phyloP scores from a whole-genome alignment of 2,329 filamentous ascomycete genomes.

The Fusarium albosuccineum region DNA sequence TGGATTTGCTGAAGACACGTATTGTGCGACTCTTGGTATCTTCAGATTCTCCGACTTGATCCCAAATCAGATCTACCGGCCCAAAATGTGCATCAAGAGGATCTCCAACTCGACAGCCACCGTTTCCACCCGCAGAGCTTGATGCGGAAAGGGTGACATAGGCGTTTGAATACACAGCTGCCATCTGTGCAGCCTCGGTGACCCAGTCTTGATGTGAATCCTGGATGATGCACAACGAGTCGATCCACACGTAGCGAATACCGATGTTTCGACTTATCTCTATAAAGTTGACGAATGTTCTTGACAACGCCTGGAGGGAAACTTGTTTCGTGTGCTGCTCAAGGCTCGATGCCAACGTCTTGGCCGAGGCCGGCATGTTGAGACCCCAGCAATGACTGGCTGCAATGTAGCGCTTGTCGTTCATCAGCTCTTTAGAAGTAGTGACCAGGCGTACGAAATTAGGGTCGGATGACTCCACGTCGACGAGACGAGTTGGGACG shows the following conservation, averaged over 20 bases:
- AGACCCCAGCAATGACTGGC: slow-evolving; percentile 21
- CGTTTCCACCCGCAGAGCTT: slow-evolving; percentile 5
- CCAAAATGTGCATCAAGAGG: not conserved
- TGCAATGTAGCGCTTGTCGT: slow-evolving; percentile 1
- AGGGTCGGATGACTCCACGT: not conserved
- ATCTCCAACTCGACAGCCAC: slow-evolving; percentile 4
- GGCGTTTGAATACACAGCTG: slow-evolving; percentile 18
- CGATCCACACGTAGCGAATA: slow-evolving; percentile 21
- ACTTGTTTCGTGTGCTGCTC: not conserved
- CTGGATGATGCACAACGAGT: slow-evolving; percentile 20
- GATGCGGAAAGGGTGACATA: slow-evolving; percentile 16
- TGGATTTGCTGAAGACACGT: not conserved
- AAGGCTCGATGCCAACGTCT: slow-evolving; percentile 6
- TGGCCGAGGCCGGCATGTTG: slow-evolving; percentile 11
- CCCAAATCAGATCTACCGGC: not conserved
- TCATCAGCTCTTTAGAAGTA: not conserved
- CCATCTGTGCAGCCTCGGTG: slow-evolving; percentile 17
- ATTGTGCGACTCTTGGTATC: not conserved
- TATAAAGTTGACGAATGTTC: slow-evolving; percentile 10
- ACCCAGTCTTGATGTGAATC: slow-evolving; percentile 19
- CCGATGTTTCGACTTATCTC: slow-evolving; percentile 4
- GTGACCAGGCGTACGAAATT: not conserved
- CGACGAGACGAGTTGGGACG: not conserved
- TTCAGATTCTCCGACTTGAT: not conserved
- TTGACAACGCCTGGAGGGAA: slow-evolving; percentile 7